Evolutionary conservation across 352 stramenopile genomes (phyloP).

Genomic region (Globisporangium abappressorium): DNA sequence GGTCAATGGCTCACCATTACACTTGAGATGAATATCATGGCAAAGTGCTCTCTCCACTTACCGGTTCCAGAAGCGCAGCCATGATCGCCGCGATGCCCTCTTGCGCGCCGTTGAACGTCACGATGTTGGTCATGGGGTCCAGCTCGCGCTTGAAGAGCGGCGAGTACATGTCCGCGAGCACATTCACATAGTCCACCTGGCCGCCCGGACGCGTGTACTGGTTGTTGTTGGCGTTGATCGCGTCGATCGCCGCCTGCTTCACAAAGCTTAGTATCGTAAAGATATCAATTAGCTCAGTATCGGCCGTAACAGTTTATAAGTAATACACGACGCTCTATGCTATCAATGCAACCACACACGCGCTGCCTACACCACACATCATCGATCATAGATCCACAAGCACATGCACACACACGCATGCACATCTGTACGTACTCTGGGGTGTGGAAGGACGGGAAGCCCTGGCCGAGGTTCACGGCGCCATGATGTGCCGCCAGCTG

Average conservation of each 20-base stretch:
- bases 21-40: not conserved
- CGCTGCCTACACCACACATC: not conserved
- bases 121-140: constrained; percentile 76
- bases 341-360: not conserved
- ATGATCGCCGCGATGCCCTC: constrained; percentile 85
- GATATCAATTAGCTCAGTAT: not conserved
- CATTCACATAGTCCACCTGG: constrained; percentile 72
- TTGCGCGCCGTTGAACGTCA: constrained; percentile 87
- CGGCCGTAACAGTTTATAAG: not conserved
- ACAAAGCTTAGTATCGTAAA: constrained; percentile 57
- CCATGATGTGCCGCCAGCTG: constrained; percentile 74
- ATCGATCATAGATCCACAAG: not conserved
- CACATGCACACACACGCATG: not conserved
- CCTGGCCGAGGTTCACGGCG: constrained; percentile 95
- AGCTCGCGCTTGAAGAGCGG: constrained; percentile 59
- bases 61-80: constrained; percentile 67
- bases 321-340: too few relatives aligned
- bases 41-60: constrained; percentile 7
- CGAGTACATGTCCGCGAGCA: constrained; percentile 81
- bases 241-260: constrained; percentile 83
- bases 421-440: constrained; percentile 36
- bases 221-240: constrained; percentile 77
- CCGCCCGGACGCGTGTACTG: constrained; percentile 90
- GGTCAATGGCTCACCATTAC: not conserved
- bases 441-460: constrained; percentile 95